Evolutionary conservation across 176 grass and related monocot species (phyloP).

Genomic region (Raddia guianensis): DNA sequence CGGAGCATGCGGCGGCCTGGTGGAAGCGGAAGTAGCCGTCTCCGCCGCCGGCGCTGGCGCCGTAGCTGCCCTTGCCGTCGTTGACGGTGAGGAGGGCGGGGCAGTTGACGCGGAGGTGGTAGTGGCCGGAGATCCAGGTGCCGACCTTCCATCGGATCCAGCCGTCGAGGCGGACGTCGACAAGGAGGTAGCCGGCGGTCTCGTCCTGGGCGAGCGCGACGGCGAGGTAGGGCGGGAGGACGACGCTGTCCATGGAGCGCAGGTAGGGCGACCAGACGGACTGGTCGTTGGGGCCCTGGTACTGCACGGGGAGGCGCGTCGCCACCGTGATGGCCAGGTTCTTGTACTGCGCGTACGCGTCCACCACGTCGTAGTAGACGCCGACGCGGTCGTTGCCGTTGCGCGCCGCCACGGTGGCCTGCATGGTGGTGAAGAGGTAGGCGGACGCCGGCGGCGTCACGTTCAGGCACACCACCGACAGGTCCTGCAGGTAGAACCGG

Average conservation of each 20-base stretch:
- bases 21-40: slow-evolving; percentile 60
- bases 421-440: slow-evolving; percentile 69
- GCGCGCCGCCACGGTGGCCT: slow-evolving; percentile 49
- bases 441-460: slow-evolving; percentile 59
- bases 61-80: slow-evolving; percentile 35
- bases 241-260: slow-evolving; percentile 40
- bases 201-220: slow-evolving; percentile 54
- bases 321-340: slow-evolving; percentile 60
- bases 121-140: slow-evolving; percentile 63
- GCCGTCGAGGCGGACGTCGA: slow-evolving; percentile 60
- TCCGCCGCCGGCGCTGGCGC: slow-evolving; percentile 35
- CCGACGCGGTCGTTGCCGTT: slow-evolving; percentile 59
- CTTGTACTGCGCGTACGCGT: slow-evolving; percentile 68
- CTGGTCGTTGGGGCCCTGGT: slow-evolving; percentile 65
- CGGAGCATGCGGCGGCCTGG: slow-evolving; percentile 44
- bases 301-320: slow-evolving; percentile 57
- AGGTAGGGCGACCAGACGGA: slow-evolving; percentile 68
- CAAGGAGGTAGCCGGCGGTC: slow-evolving; percentile 64
- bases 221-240: slow-evolving; percentile 46
- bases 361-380: slow-evolving; percentile 76
- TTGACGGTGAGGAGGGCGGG: slow-evolving; percentile 65
- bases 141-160: slow-evolving; percentile 72
- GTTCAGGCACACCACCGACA: slow-evolving; percentile 71
- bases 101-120: slow-evolving; percentile 68
- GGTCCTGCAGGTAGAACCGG: slow-evolving; percentile 73